Evolutionary conservation across 1,284 basidiomycete genomes (phyloP).

Genomic region (Erythrobasidium hasegawianum): DNA sequence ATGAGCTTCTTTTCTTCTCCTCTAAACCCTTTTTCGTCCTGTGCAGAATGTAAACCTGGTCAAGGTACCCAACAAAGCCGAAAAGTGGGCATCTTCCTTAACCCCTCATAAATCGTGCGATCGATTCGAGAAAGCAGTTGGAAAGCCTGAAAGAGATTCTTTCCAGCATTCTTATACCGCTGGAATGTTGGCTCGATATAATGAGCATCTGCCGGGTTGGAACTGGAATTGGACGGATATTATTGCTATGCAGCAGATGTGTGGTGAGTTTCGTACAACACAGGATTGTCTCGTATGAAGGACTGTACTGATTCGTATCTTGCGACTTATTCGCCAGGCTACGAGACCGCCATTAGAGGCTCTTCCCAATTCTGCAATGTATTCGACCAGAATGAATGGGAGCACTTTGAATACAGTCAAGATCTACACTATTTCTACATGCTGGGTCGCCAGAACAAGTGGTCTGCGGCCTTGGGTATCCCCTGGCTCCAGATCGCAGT

Average conservation of each 20-base stretch:
- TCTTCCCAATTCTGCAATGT: conserved; percentile 32
- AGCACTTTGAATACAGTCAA: conserved; percentile 32
- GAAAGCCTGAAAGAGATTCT: conserved; percentile 48
- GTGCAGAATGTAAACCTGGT: conserved; percentile 49
- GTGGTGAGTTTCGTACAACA: conserved; percentile 32
- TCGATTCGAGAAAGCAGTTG: conserved; percentile 51
- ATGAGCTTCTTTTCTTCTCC: neutral
- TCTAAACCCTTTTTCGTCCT: neutral
- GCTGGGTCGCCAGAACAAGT: conserved; percentile 22
- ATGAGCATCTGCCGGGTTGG: conserved; percentile 36
- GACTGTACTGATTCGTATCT: conserved; percentile 5
- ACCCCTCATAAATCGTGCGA: conserved; percentile 54
- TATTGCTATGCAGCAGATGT: conserved; percentile 36
- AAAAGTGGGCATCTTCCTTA: conserved; percentile 50
- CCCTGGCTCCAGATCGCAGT: conserved; percentile 30
- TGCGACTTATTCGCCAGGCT: conserved; percentile 39
- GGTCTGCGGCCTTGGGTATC: conserved; percentile 31
- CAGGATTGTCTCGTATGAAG: neutral
- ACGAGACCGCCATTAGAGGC: conserved; percentile 32
- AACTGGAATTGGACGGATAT: conserved; percentile 33
- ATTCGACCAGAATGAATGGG: conserved; percentile 29
- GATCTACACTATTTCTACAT: conserved; percentile 28
- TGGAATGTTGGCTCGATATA: conserved; percentile 45
- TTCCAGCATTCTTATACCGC: conserved; percentile 50
- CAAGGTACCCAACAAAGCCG: conserved; percentile 52